These are phyloP conservation scores for Phytophthora gonapodyides DNA, from an alignment of 352 stramenopile species.

Conservation along the genomic window DNA sequence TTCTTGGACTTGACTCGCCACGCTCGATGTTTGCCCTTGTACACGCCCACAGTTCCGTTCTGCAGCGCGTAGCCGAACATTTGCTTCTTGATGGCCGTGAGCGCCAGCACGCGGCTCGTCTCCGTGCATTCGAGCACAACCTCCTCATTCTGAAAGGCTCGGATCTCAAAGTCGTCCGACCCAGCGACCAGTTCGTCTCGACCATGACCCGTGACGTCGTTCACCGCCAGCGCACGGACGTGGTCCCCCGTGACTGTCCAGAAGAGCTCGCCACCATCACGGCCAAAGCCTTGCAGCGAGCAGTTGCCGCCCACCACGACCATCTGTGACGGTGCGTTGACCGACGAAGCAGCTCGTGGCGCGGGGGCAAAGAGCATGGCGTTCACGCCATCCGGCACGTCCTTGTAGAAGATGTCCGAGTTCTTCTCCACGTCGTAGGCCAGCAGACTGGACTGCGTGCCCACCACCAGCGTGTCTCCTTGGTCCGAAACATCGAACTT, in stretches of 20 bases:
- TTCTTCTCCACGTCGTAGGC: conserved; percentile 95
- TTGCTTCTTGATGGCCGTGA: conserved; percentile 74
- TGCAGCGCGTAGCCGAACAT: conserved; percentile 88
- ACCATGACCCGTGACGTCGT: conserved; percentile 71
- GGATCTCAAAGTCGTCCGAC: conserved; percentile 92
- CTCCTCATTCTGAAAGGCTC: conserved; percentile 90
- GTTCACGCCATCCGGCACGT: conserved; percentile 85
- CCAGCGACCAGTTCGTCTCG: conserved; percentile 86
- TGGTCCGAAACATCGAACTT: conserved; percentile 63
- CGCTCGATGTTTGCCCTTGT: conserved; percentile 82
- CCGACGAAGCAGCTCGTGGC: conserved; percentile 29
- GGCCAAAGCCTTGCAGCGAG: conserved; percentile 89
- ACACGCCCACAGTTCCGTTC: conserved; percentile 94
- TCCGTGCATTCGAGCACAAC: conserved; percentile 90
- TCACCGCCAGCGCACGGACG: conserved; percentile 80
- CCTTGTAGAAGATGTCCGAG: conserved; percentile 94
- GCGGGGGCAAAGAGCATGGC: conserved; percentile 78
- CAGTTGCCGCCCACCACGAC: conserved; percentile 93
- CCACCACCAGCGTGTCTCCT: conserved; percentile 87
- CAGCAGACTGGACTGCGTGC: conserved; percentile 89
- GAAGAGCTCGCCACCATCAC: conserved; percentile 83
- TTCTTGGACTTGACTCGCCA: conserved; percentile 95
- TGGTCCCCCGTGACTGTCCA: conserved; percentile 94
- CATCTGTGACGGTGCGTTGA: conserved; percentile 54
- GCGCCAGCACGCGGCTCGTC: conserved; percentile 72